Evolutionary conservation across 805 yeast species (phyloP), one percentile per base, ranked within the genome.

Genomic region (Phaffomyces opuntiae): DNA sequence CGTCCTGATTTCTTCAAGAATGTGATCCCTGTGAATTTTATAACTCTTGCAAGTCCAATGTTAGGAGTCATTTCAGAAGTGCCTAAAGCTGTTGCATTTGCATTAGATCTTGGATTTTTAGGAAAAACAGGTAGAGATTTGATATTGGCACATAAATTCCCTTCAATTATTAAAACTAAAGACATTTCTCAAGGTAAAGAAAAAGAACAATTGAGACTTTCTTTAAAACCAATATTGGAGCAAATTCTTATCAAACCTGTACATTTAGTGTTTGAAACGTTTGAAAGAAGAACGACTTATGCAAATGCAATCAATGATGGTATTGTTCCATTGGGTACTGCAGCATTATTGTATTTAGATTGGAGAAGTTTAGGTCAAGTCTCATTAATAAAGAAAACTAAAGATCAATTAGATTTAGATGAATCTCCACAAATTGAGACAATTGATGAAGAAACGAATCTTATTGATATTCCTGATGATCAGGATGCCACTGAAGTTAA

Each of bases 301-400:
- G 96, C 98, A 0, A 93, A 93, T 64, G 82, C 86, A 0, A 72
- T 87, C 17, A 83, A 93, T 63, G 99, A 93, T 66, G 99, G 99
- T 3, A 89, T 93, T 44, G 99, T 93, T 2, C 98, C 99, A 0
- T 68, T 93, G 54, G 69, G 98, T 43, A 93, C 99, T 0, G 81
- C 96, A 0, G 88, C 97, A 0, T 66, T 91, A 44, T 64, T 91
- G 26, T 91, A 83, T 57, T 63, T 93, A 13, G 98, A 93, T 62
- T 89, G 95, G 85, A 75, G 75, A 48, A 95, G 88, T 4, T 66
- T 84, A 16, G 68, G 75, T 4, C 71, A 73, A 40, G 83, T 82
- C 1, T 63, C 42, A 21, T 16, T 43, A 5, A 14, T 38, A 3
- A 43, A 43, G 17, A 38, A 34, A 11, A 14, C 24, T n/a, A 39